Conservation (phyloP, 192 early-diverging fungal species). For the Backusella westeae region DNA sequence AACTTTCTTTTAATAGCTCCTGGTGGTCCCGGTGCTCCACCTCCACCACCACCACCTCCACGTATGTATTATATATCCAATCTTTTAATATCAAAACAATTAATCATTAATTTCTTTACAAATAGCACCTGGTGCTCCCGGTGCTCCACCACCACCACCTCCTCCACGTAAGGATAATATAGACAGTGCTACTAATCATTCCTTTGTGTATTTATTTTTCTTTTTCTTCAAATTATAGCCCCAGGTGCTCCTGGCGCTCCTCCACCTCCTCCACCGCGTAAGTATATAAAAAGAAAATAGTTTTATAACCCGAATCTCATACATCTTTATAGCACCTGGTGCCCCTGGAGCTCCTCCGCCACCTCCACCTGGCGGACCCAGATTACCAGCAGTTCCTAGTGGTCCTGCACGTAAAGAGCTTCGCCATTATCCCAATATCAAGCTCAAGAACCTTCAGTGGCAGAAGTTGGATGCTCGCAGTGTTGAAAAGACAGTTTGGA, state of each 20-base stretch:
- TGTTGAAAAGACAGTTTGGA: conserved; percentile 34
- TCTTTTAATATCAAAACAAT: not conserved
- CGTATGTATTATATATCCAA: not conserved
- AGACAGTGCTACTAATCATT: not conserved
- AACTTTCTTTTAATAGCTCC: conserved; percentile 1
- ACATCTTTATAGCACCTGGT: conserved; percentile 7
- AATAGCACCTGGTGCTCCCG: not conserved
- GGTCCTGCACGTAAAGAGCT: conserved; percentile 27
- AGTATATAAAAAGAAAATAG: not conserved
- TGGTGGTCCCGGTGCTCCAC: not conserved
- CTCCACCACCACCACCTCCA: conserved; percentile 40
- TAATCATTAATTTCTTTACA: not conserved
- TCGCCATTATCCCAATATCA: conserved; percentile 26
- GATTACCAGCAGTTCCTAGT: conserved; percentile 14
- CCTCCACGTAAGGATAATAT: conserved; percentile 31
- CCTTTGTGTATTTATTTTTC: not conserved
- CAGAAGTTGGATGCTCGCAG: conserved; percentile 29
- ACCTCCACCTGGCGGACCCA: conserved; percentile 17
- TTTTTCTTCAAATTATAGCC: conserved; percentile 4
- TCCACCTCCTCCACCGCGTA: conserved; percentile 17
- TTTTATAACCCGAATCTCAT: not conserved
- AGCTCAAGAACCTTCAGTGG: conserved; percentile 35
- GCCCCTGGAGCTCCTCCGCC: conserved; percentile 22
- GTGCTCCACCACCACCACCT: conserved; percentile 29
- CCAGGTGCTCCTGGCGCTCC: not conserved